Evolutionary conservation across 164 flowering plant species (phyloP), one percentile per base, ranked within the genome.

Genomic region (Piper betle): DNA sequence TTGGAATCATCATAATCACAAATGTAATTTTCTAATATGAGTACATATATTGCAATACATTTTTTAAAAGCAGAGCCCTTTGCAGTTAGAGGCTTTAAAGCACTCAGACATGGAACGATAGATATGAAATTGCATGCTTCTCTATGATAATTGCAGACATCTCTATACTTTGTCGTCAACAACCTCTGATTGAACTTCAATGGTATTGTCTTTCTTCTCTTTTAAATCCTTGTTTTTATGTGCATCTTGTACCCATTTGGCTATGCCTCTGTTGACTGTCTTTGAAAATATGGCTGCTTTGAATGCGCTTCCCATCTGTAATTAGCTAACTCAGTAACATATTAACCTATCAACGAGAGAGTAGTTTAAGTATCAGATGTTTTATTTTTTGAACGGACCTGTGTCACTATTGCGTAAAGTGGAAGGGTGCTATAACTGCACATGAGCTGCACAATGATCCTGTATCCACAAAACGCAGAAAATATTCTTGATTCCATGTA

Each of bases 251-350:
- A 77, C 82, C 89, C 89, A 84, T 3, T 67, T 80, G 39, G 70
- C 64, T 1, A 84, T 70, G 37, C 75, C 70, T 41, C 16, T 70
- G 57, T 77, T 80, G 37, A 79, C 63, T 39, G 67, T 78, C 43
- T 79, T 83, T 0, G 75, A 80, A 55, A 81, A 81, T 65, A 79
- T 79, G 6, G 73, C 75, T 67, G 55, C 79, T 59, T 77, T 81
- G 74, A 67, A 76, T 18, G 66, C 67, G 52, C 69, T 80, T 57
- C 90, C 94, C 90, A 86, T 85, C 97, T 90, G 57, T 66, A 68
- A 15, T 16, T 33, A 10, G 16, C 18, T 10, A 68, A 15, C 8
- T 13, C 17, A 15, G 39, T 33, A 10, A 39, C 18, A 1, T 10
- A 2, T 39, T 10, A 37, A 4, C 9, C 5, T 38, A 6, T 58